These are phyloP conservation scores for Phylloporus scabripes DNA, from an alignment of 768 basidiomycete species.

Conservation along the genomic window DNA sequence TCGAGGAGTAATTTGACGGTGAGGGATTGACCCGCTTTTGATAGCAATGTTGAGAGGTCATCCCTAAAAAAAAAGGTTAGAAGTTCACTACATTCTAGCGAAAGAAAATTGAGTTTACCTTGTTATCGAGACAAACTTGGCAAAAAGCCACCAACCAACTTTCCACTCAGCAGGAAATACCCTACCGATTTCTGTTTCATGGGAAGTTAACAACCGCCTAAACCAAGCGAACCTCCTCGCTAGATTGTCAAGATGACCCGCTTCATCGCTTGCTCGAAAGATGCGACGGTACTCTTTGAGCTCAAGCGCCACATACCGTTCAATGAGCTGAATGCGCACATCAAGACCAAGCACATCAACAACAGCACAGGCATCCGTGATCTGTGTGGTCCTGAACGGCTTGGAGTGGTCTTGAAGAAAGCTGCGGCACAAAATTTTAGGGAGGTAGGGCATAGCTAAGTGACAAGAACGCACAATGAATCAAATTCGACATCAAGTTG, in stretches of 20 bases:
- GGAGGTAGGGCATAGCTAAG: background rate
- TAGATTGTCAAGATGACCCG: conserved; percentile 94
- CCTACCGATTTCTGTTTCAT: conserved; percentile 81
- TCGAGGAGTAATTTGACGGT: conserved; percentile 80
- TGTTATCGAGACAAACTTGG: conserved; percentile 88
- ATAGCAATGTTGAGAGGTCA: conserved; percentile 74
- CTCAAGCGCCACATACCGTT: conserved; percentile 84
- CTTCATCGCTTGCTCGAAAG: conserved; percentile 89
- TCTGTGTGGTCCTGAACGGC: conserved; percentile 54
- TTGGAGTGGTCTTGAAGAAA: conserved; percentile 75
- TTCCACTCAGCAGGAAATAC: conserved; percentile 86
- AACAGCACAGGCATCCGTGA: conserved; percentile 82
- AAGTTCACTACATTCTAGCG: background rate
- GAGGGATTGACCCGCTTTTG: conserved; percentile 68
- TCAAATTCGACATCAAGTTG: conserved; percentile 91
- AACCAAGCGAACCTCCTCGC: conserved; percentile 95
- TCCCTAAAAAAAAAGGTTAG: conserved; percentile 49
- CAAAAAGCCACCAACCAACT: conserved; percentile 73
- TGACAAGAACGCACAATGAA: conserved; percentile 61
- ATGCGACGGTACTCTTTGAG: conserved; percentile 95
- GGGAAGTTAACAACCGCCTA: conserved; percentile 71
- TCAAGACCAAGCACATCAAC: conserved; percentile 86
- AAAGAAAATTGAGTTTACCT: conserved; percentile 41
- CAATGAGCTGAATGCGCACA: conserved; percentile 73
- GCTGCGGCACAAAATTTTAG: conserved; percentile 35